phyloP scores from a whole-genome alignment of 441 rosid genomes.

The Viola pubescens region DNA sequence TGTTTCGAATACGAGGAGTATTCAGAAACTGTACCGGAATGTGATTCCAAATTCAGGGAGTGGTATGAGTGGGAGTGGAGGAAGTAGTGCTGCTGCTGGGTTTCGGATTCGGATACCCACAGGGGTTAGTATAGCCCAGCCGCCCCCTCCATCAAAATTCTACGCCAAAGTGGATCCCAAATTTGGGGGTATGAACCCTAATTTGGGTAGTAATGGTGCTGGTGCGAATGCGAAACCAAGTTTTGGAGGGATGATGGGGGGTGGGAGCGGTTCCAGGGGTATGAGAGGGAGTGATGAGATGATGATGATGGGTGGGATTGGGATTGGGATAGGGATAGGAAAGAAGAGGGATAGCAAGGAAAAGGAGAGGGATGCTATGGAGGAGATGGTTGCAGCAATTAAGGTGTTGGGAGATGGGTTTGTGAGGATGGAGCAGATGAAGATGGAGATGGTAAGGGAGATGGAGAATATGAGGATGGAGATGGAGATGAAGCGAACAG shows the following conservation, averaged over 20 bases:
- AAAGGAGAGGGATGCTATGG: constrained; percentile 53
- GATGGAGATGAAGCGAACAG: constrained; percentile 80
- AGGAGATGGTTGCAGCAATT: constrained; percentile 72
- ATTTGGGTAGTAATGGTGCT: background rate
- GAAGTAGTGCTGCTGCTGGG: constrained; percentile 33
- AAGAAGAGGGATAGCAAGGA: constrained; percentile 34
- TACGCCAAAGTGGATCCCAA: constrained; percentile 48
- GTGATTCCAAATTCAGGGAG: constrained; percentile 36
- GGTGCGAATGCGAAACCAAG: constrained; percentile 3
- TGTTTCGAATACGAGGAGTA: constrained; percentile 33
- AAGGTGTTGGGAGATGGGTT: constrained; percentile 72
- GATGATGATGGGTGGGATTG: constrained; percentile 19
- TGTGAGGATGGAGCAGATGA: constrained; percentile 80
- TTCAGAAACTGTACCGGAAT: constrained; percentile 50
- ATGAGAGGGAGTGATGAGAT: constrained; percentile 32
- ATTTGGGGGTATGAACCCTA: constrained; percentile 24
- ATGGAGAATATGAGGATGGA: constrained; percentile 83
- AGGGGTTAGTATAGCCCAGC: constrained; percentile 66
- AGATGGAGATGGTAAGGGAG: constrained; percentile 85
- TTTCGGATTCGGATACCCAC: constrained; percentile 71
- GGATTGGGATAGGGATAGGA: constrained; percentile 37
- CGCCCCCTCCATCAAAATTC: constrained; percentile 38
- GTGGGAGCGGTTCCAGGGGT: constrained; percentile 30
- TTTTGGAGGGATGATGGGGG: constrained; percentile 14
- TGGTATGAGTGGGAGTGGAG: constrained; percentile 21